Evolutionary conservation across 768 basidiomycete genomes (phyloP).

Genomic region (Naganishia kalamii): DNA sequence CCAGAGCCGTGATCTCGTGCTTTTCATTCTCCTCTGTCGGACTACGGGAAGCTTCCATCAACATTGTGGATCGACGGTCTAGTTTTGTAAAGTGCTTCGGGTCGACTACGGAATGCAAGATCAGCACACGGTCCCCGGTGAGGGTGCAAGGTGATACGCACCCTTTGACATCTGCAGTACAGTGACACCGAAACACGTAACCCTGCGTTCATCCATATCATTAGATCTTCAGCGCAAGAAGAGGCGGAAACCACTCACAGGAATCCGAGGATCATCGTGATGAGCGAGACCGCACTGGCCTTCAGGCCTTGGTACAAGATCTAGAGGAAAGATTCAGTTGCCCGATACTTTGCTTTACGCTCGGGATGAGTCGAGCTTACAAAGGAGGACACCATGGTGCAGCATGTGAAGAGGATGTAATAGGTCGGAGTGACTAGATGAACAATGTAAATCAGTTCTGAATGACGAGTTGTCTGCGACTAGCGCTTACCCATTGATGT

Average conservation of each 20-base stretch:
- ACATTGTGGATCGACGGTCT: constrained; percentile 80
- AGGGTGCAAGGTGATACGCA: neutral
- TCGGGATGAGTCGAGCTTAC: constrained; percentile 4
- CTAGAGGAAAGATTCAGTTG: neutral
- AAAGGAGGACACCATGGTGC: constrained; percentile 48
- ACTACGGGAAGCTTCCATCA: constrained; percentile 74
- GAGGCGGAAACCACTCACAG: constrained; percentile 61
- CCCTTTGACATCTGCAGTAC: constrained; percentile 66
- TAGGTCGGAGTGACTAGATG: constrained; percentile 42
- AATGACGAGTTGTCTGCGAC: neutral
- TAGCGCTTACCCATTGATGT: constrained; percentile 46
- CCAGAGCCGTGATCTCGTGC: constrained; percentile 60
- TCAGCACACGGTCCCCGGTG: neutral
- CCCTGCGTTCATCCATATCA: neutral
- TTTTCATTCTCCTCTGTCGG: constrained; percentile 67
- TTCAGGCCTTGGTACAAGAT: constrained; percentile 85
- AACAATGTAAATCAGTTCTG: neutral
- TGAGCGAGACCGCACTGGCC: constrained; percentile 67
- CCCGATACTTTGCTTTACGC: neutral
- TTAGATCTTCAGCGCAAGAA: neutral
- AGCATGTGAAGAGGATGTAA: constrained; percentile 50
- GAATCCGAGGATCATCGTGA: constrained; percentile 87
- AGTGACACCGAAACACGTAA: constrained; percentile 67
- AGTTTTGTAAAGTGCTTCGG: constrained; percentile 66
- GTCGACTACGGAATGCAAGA: constrained; percentile 68